phyloP scores from a whole-genome alignment of 129 eudicot species.

The Tanacetum coccineum region DNA sequence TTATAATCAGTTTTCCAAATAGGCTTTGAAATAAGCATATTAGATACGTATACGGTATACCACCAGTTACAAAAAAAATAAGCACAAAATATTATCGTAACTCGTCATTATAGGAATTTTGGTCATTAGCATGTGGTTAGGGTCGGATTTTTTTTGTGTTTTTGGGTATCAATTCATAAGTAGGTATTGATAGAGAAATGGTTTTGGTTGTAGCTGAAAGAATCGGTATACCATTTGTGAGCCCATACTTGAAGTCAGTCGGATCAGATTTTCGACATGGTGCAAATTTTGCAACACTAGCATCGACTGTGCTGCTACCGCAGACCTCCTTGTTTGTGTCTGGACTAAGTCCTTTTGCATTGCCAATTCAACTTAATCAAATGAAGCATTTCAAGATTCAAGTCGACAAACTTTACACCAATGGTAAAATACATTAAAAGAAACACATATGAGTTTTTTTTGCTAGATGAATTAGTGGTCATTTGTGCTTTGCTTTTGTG shows the following conservation, averaged over 20 bases:
- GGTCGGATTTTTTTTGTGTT: too few relatives aligned
- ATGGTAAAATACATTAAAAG: constrained; percentile 31
- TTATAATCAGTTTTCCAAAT: too few relatives aligned
- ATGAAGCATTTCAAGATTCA: constrained; percentile 53
- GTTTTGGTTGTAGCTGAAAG: constrained; percentile 37
- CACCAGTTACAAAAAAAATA: too few relatives aligned
- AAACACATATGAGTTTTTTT: constrained; percentile 11
- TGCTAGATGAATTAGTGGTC: constrained; percentile 6
- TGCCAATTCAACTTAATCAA: constrained; percentile 77
- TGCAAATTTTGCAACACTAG: constrained; percentile 73
- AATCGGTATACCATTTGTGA: constrained; percentile 49
- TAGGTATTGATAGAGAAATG: too few relatives aligned
- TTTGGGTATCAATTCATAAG: too few relatives aligned
- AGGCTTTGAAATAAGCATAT: too few relatives aligned
- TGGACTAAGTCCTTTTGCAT: constrained; percentile 75
- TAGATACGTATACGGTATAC: too few relatives aligned
- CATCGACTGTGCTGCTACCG: constrained; percentile 70
- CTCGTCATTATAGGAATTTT: too few relatives aligned
- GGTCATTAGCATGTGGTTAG: too few relatives aligned
- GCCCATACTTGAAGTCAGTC: constrained; percentile 51
- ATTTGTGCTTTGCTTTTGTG: constrained; percentile 7
- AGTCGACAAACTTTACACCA: constrained; percentile 41
- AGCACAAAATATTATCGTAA: too few relatives aligned
- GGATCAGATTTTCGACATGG: constrained; percentile 46
- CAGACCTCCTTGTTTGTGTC: constrained; percentile 66